These are phyloP conservation scores for Malassezia obtusa DNA, from an alignment of 1,284 basidiomycete genomes.

Conservation along the genomic window DNA sequence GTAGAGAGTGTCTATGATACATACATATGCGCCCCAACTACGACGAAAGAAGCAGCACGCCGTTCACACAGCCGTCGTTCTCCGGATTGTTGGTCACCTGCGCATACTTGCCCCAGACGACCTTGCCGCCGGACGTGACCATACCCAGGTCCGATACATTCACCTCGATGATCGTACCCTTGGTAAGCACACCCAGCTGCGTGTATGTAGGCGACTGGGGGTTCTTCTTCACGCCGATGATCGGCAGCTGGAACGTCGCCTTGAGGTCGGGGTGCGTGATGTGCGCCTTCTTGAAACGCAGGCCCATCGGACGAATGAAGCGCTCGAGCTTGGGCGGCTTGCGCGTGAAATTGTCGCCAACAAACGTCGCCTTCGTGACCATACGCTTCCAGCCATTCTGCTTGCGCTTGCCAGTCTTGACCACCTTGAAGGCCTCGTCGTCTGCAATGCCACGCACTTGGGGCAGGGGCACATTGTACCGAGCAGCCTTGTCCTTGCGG, in stretches of 20 bases:
- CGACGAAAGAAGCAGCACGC: constrained; percentile 35
- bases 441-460: constrained; percentile 97
- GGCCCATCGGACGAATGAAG: constrained; percentile 91
- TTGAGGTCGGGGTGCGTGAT: constrained; percentile 97
- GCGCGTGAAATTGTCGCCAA: constrained; percentile 92
- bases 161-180: constrained; percentile 96
- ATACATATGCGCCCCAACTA: constrained; percentile 1
- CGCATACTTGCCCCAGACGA: constrained; percentile 71
- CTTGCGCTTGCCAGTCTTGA: constrained; percentile 96
- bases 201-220: constrained; percentile 94
- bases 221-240: constrained; percentile 98
- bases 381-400: constrained; percentile 98
- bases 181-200: constrained; percentile 84
- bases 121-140: constrained; percentile 97
- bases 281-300: constrained; percentile 96
- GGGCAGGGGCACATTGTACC: constrained; percentile 90
- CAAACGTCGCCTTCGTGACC: constrained; percentile 98
- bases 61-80: constrained; percentile 44
- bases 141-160: constrained; percentile 67
- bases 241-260: constrained; percentile 96
- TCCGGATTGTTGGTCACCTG: constrained; percentile 60
- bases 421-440: constrained; percentile 99
- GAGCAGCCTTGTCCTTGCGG: constrained; percentile 96
- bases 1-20: constrained; percentile 5
- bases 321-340: constrained; percentile 99